These are phyloP conservation scores for Ormosia semicastrata DNA, from an alignment of 306 rosid species.

Conservation along the genomic window DNA sequence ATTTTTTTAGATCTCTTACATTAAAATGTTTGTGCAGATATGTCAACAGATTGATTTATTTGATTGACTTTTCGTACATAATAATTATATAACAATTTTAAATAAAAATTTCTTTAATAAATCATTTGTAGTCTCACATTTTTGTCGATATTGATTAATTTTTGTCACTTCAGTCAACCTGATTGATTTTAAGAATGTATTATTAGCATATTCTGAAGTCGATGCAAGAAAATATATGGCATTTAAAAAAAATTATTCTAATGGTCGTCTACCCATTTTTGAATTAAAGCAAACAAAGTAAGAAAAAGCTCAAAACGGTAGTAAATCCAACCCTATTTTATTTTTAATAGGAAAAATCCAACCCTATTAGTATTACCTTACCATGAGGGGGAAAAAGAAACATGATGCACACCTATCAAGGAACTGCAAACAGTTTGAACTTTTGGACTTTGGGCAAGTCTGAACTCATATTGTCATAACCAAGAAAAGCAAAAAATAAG, in stretches of 20 bases:
- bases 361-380: neutral
- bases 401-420: slow-evolving; percentile 25
- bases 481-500: slow-evolving; percentile 4
- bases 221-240: neutral
- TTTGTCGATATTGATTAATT: too few species aligned
- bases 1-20: too few species aligned
- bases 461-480: slow-evolving; percentile 11
- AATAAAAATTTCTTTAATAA: too few species aligned
- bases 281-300: slow-evolving; percentile 29
- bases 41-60: too few species aligned
- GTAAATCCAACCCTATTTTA: neutral
- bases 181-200: too few species aligned
- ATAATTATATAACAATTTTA: too few species aligned
- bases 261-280: neutral
- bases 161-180: too few species aligned
- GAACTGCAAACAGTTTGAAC: slow-evolving; percentile 31
- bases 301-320: slow-evolving; percentile 9
- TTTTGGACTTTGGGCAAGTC: slow-evolving; percentile 23
- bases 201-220: neutral
- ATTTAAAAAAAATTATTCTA: neutral
- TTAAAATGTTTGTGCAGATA: too few species aligned
- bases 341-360: neutral
- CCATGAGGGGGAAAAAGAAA: slow-evolving; percentile 8
- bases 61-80: too few species aligned
- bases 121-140: too few species aligned